phyloP scores from a whole-genome alignment of 768 basidiomycete genomes.

The Lactarius deliciosus region DNA sequence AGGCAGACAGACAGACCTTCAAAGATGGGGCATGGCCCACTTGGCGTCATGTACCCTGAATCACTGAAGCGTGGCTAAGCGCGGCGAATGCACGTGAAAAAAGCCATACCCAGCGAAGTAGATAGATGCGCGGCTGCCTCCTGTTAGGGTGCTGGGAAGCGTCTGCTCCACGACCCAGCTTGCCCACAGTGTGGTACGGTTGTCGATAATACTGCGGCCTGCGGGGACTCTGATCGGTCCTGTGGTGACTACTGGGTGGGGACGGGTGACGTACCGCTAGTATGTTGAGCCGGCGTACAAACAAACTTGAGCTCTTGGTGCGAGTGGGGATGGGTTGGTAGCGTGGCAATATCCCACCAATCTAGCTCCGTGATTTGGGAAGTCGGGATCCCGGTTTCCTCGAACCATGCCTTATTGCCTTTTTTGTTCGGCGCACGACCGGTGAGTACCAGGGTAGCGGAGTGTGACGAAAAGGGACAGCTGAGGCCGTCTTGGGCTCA shows the following conservation, averaged over 20 bases:
- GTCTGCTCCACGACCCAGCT: slow-evolving; percentile 42
- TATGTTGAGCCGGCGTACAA: slow-evolving; percentile 46
- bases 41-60: slow-evolving; percentile 40
- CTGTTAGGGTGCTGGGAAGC: slow-evolving; percentile 16
- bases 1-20: slow-evolving; percentile 31
- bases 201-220: slow-evolving; percentile 41
- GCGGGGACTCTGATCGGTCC: not conserved
- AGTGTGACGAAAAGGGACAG: not conserved
- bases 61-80: slow-evolving; percentile 34
- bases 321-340: slow-evolving; percentile 24
- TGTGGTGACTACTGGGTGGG: not conserved
- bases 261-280: slow-evolving; percentile 36
- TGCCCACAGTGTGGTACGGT: slow-evolving; percentile 40
- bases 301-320: slow-evolving; percentile 35
- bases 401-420: slow-evolving; percentile 37
- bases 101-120: slow-evolving; percentile 36
- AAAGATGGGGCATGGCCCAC: slow-evolving; percentile 41
- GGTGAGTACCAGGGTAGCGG: not conserved
- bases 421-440: not conserved
- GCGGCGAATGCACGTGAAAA: not conserved
- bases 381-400: slow-evolving; percentile 35
- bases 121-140: slow-evolving; percentile 26
- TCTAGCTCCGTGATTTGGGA: slow-evolving; percentile 40
- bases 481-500: slow-evolving; percentile 14
- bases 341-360: slow-evolving; percentile 42